These are phyloP conservation scores for Coemansia sp. DNA, from an alignment of 192 early-diverging fungal species.

Conservation along the genomic window DNA sequence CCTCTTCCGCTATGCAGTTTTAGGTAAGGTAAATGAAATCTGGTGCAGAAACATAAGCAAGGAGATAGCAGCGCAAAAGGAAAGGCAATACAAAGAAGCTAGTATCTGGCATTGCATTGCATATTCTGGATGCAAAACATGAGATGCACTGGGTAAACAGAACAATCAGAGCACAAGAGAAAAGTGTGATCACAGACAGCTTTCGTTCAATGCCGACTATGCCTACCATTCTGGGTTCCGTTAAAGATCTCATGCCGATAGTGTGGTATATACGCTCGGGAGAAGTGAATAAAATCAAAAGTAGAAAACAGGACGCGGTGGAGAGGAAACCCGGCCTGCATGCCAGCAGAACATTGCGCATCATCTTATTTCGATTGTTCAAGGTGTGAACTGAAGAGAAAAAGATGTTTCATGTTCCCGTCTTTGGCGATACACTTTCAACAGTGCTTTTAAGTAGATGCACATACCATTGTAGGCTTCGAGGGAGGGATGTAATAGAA, in stretches of 20 bases:
- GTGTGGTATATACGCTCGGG: neutral
- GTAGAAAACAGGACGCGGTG: neutral
- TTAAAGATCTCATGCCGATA: too few relatives aligned
- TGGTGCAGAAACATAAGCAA: neutral
- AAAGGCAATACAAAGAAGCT: neutral
- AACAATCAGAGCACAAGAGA: neutral
- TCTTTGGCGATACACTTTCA: too few relatives aligned
- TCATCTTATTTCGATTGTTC: too few relatives aligned
- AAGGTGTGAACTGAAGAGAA: too few relatives aligned
- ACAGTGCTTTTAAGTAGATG: too few relatives aligned
- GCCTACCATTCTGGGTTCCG: neutral
- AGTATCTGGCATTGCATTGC: neutral
- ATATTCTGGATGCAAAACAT: neutral
- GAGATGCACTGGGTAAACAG: slow-evolving; percentile 1
- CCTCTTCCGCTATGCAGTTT: neutral
- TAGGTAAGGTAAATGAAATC: neutral
- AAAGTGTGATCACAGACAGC: neutral
- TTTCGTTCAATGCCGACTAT: neutral
- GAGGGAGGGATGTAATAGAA: too few relatives aligned
- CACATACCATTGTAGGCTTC: too few relatives aligned
- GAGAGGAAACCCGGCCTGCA: too few relatives aligned
- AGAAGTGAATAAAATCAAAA: neutral
- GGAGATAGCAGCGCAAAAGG: neutral
- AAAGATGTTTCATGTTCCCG: too few relatives aligned
- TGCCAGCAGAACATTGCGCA: too few relatives aligned